Percentiles rank a stretch among this genome's conserved stretches.
Conservation (phyloP, 2,329 filamentous ascomycete species). For the Penicillium sp. region DNA sequence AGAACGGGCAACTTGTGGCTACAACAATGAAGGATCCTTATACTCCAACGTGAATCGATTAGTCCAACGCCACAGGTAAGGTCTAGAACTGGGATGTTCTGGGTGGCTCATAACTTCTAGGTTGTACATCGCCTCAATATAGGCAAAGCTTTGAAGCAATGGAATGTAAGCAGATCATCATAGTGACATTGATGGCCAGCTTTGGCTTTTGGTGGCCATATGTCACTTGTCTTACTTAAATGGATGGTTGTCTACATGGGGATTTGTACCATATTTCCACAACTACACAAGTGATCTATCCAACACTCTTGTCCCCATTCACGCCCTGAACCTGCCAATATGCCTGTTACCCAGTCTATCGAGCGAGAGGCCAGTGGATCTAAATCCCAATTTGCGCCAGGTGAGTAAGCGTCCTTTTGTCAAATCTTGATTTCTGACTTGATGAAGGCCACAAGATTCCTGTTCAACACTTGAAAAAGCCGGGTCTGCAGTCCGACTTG, state of each 20-base stretch:
- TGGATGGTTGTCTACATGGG: not conserved
- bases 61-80: not conserved
- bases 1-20: not conserved
- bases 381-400: conserved; percentile 34
- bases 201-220: not conserved
- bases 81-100: conserved; percentile 1
- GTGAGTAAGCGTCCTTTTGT: conserved; percentile 13
- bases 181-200: conserved; percentile 3
- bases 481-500: conserved; percentile 56
- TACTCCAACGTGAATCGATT: not conserved
- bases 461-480: conserved; percentile 51
- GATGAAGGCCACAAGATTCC: conserved; percentile 49
- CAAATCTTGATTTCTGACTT: not conserved
- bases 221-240: conserved; percentile 1
- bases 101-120: not conserved
- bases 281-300: not conserved
- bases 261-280: not conserved
- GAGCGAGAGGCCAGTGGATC: conserved; percentile 21
- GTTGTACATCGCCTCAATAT: not conserved
- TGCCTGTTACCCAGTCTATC: conserved; percentile 13
- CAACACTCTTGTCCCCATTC: not conserved
- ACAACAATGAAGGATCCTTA: not conserved
- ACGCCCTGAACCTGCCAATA: conserved; percentile 1
- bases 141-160: not conserved
- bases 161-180: not conserved